Evolutionary conservation across 2,329 filamentous ascomycete species (phyloP).

Genomic region (Paradendryphiella salina): DNA sequence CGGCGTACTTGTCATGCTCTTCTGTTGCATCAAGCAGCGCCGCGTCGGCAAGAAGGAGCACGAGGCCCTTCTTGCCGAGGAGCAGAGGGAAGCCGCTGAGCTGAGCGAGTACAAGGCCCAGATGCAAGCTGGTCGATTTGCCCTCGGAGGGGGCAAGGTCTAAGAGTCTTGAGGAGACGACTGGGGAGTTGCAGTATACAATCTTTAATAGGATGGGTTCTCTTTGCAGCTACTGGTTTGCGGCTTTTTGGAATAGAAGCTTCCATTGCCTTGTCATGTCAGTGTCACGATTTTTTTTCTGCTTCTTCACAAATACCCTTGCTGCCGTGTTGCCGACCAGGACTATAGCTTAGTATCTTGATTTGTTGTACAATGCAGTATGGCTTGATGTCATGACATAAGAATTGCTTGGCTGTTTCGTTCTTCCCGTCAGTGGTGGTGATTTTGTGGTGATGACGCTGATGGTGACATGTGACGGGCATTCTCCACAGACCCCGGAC

Average conservation of each 20-base stretch:
- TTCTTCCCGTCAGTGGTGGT: background rate
- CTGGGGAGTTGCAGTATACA: constrained; percentile 3
- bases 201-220: constrained; percentile 7
- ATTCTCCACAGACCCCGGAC: constrained; percentile 12
- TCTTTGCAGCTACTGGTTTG: constrained; percentile 4
- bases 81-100: constrained; percentile 46
- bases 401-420: constrained; percentile 1
- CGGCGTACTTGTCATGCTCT: constrained; percentile 31
- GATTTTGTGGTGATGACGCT: background rate
- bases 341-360: constrained; percentile 4
- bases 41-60: constrained; percentile 43
- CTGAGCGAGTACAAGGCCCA: constrained; percentile 39
- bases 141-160: constrained; percentile 21
- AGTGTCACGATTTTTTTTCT: constrained; percentile 12
- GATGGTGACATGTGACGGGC: constrained; percentile 11
- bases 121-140: constrained; percentile 33
- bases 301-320: constrained; percentile 18
- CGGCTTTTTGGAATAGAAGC: constrained; percentile 4
- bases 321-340: constrained; percentile 6
- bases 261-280: constrained; percentile 11
- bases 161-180: constrained; percentile 3
- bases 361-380: constrained; percentile 1
- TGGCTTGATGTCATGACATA: constrained; percentile 4
- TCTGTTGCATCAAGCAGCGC: constrained; percentile 48
- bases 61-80: constrained; percentile 36